These are phyloP conservation scores for Graphilbum sp. DNA, from an alignment of 2,329 filamentous ascomycete species.

Conservation along the genomic window DNA sequence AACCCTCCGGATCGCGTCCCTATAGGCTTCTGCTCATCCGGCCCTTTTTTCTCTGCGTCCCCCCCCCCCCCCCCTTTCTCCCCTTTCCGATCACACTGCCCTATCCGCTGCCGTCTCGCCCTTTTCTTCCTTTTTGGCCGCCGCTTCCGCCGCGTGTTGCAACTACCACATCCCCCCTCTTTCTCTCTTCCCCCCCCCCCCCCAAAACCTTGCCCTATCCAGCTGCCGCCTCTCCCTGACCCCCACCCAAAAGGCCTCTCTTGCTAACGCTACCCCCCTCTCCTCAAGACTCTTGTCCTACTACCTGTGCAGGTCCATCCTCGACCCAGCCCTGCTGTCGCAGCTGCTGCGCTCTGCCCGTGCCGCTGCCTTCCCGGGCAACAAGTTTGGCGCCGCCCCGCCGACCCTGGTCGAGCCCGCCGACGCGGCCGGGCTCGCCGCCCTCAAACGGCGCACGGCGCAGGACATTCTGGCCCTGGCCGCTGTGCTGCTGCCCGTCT, in stretches of 20 bases:
- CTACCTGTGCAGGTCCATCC: conserved; percentile 35
- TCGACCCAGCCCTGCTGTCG: conserved; percentile 49
- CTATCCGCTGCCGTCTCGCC: no score
- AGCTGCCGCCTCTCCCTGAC: no score
- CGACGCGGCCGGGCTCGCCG: conserved; percentile 39
- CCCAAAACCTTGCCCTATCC: no score
- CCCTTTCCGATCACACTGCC: no score
- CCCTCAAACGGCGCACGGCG: conserved; percentile 31
- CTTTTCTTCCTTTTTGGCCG: no score
- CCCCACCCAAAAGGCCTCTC: no score
- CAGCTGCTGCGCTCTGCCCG: conserved; percentile 55
- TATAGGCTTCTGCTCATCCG: background rate
- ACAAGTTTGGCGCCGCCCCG: conserved; percentile 43
- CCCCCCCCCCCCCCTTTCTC: background rate
- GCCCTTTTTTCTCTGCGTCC: no score
- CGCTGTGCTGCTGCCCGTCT: background rate
- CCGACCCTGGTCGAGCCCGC: conserved; percentile 43
- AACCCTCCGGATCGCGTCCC: background rate
- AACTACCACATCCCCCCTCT: no score
- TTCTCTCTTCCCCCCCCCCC: no score
- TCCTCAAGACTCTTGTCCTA: conserved; percentile 39
- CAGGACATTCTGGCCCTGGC: conserved; percentile 5
- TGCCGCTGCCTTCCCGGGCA: conserved; percentile 72
- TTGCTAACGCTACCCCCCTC: no score
- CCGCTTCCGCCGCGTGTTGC: no score